A percentile compares a stretch with the other conserved stretches of the same genome.
These are phyloP conservation scores for Saitozyma sp. DNA, from an alignment of 768 basidiomycete species.

Conservation along the genomic window DNA sequence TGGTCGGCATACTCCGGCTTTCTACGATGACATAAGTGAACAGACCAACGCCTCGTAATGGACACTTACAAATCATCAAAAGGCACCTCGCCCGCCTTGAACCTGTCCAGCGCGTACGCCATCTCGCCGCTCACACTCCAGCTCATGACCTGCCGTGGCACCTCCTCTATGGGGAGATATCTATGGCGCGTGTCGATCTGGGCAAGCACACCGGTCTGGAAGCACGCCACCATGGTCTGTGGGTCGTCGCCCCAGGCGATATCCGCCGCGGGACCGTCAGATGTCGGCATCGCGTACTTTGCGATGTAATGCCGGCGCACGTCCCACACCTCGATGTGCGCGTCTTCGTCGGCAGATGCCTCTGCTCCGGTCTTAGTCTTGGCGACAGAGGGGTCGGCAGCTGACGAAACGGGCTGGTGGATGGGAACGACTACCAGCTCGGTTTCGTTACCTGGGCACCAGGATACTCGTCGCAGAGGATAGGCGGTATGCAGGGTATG, in stretches of 20 bases:
- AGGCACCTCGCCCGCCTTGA: constrained; percentile 47
- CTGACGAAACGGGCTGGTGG: constrained; percentile 14
- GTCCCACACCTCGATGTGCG: constrained; percentile 51
- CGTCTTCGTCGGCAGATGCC: constrained; percentile 28
- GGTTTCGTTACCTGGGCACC: constrained; percentile 48
- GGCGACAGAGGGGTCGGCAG: constrained; percentile 10
- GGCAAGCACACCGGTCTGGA: constrained; percentile 44
- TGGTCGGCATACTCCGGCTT: constrained; percentile 42
- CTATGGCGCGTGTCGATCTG: constrained; percentile 35
- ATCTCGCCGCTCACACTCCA: constrained; percentile 47
- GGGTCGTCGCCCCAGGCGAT: constrained; percentile 35
- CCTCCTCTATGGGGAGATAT: constrained; percentile 36
- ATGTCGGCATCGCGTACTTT: constrained; percentile 41
- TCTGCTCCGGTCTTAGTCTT: not conserved
- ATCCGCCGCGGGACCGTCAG: constrained; percentile 39
- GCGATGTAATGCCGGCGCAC: constrained; percentile 46
- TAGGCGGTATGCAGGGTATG: constrained; percentile 45
- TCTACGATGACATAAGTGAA: constrained; percentile 10
- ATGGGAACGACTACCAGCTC: constrained; percentile 48
- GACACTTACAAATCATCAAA: constrained; percentile 51
- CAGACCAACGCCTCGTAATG: not conserved
- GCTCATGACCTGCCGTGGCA: constrained; percentile 43
- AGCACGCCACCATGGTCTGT: constrained; percentile 36
- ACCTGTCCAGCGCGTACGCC: constrained; percentile 42
- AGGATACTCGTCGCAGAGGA: constrained; percentile 42